Evolutionary conservation across 257 asterid genomes (phyloP).

Genomic region (Scutellaria minor): DNA sequence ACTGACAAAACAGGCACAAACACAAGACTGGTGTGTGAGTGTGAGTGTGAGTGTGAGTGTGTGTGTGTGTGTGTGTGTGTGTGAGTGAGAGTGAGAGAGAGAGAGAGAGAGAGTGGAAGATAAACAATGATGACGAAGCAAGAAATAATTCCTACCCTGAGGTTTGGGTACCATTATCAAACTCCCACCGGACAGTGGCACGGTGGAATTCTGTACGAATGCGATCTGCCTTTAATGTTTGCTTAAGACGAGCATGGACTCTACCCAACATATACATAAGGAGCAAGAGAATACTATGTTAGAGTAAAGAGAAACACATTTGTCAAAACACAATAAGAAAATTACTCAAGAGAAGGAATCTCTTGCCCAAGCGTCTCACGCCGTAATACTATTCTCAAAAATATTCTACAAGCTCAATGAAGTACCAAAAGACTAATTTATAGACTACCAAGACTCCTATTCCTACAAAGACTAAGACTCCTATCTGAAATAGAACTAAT

Average conservation of each 20-base stretch:
- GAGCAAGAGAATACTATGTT: conserved; percentile 24
- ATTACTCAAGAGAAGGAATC: no score
- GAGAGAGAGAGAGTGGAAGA: neutral
- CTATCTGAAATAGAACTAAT: no score
- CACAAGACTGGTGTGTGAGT: neutral
- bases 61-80: neutral
- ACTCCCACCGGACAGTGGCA: conserved; percentile 76
- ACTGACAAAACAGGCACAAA: neutral
- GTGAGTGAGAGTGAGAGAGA: neutral
- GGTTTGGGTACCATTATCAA: conserved; percentile 50
- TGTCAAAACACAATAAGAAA: no score
- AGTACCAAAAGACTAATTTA: no score
- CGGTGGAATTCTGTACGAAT: conserved; percentile 83
- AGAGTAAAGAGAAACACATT: no score
- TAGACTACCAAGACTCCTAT: no score
- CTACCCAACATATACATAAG: conserved; percentile 45
- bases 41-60: no score
- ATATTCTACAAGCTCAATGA: no score
- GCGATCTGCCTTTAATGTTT: conserved; percentile 74
- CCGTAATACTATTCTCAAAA: no score
- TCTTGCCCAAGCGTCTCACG: no score
- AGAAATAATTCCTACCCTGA: conserved; percentile 65
- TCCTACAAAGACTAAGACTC: no score
- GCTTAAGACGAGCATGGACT: conserved; percentile 89
- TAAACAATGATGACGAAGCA: neutral